A percentile compares a stretch with the other conserved stretches of the same genome.
These are phyloP conservation scores for Coniosporium apollinis DNA, from an alignment of 495 filamentous ascomycete genomes.

Conservation along the genomic window DNA sequence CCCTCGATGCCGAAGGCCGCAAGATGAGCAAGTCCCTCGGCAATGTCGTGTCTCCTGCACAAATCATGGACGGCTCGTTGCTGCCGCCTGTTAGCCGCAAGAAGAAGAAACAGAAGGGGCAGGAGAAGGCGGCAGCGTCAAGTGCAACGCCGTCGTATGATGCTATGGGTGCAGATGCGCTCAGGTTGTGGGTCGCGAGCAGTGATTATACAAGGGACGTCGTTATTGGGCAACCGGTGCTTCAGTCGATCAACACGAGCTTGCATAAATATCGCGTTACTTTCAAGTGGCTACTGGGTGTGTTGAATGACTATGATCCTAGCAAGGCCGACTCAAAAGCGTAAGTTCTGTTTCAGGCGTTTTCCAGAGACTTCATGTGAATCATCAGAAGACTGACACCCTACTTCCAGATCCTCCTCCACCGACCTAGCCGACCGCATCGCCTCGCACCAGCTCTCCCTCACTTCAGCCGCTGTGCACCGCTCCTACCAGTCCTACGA, in stretches of 20 bases:
- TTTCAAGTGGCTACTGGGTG: slow-evolving; percentile 75
- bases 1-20: slow-evolving; percentile 67
- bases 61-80: slow-evolving; percentile 71
- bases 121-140: slow-evolving; percentile 18
- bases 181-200: slow-evolving; percentile 83
- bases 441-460: slow-evolving; percentile 54
- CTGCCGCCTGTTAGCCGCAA: slow-evolving; percentile 39
- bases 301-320: slow-evolving; percentile 44
- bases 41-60: slow-evolving; percentile 64
- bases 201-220: slow-evolving; percentile 86
- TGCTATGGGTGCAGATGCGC: slow-evolving; percentile 58
- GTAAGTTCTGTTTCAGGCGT: too few species aligned
- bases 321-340: too few species aligned
- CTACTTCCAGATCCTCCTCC: too few species aligned
- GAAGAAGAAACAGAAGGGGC: slow-evolving; percentile 34
- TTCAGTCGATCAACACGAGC: slow-evolving; percentile 53
- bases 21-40: slow-evolving; percentile 99
- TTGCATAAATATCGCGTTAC: slow-evolving; percentile 76
- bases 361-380: too few species aligned
- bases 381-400: too few species aligned
- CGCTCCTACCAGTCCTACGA: slow-evolving; percentile 51
- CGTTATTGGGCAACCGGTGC: slow-evolving; percentile 53
- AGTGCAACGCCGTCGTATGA: slow-evolving; percentile 26
- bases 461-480: slow-evolving; percentile 41
- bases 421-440: slow-evolving; percentile 44